Conservation (phyloP, 208 protist species). For the Jaenimonas drosophilae region DNA sequence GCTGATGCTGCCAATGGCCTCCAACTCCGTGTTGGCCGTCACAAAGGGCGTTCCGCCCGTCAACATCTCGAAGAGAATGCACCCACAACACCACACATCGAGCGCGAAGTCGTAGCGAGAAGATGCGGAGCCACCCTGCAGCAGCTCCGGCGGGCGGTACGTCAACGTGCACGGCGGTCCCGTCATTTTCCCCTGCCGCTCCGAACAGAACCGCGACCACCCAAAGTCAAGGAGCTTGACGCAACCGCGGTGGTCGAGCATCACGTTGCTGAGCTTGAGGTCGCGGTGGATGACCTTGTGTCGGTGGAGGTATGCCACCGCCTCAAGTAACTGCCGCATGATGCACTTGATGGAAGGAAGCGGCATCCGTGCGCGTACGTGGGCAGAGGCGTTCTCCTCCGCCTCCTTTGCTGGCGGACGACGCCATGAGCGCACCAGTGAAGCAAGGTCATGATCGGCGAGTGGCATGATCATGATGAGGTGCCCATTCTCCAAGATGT, state of each 20-base stretch:
- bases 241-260: conserved; percentile 64
- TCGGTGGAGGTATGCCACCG: conserved; percentile 69
- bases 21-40: conserved; percentile 31
- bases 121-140: conserved; percentile 29
- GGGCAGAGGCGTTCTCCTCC: not conserved
- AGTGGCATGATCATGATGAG: conserved; percentile 69
- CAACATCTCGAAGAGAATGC: conserved; percentile 98
- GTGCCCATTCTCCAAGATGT: conserved; percentile 52
- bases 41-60: conserved; percentile 93
- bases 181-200: conserved; percentile 34
- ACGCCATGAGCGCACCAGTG: conserved; percentile 43
- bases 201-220: conserved; percentile 44
- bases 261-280: conserved; percentile 85
- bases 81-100: conserved; percentile 94
- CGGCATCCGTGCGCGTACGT: conserved; percentile 28
- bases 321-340: conserved; percentile 67
- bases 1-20: conserved; percentile 48
- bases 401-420: conserved; percentile 9
- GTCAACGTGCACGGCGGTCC: conserved; percentile 54
- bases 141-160: conserved; percentile 75
- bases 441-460: conserved; percentile 60
- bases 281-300: conserved; percentile 79
- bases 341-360: conserved; percentile 74
- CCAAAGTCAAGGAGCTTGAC: conserved; percentile 88
- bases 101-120: conserved; percentile 87